Percentiles rank a stretch among this genome's conserved stretches.
phyloP scores from a whole-genome alignment of 148 eudicot species.

The Selenicereus undatus region DNA sequence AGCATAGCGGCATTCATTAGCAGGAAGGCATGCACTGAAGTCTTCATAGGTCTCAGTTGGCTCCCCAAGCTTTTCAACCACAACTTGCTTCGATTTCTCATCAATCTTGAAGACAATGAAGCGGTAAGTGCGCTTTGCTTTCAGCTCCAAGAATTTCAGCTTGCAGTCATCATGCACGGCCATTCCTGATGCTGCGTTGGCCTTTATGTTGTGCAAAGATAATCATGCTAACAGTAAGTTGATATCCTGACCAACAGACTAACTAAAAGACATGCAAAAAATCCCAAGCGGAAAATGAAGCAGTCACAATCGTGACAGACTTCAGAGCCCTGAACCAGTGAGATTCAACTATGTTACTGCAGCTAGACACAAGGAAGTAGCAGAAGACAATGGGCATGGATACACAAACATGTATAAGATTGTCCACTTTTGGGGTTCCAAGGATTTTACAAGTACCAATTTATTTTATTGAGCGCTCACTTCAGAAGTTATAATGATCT shows the following conservation, averaged over 20 bases:
- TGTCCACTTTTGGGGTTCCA: too few species aligned
- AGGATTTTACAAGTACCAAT: too few species aligned
- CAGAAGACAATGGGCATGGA: neutral
- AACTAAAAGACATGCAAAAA: neutral
- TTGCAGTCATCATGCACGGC: slow-evolving; percentile 94
- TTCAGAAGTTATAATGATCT: too few species aligned
- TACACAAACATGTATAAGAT: too few species aligned
- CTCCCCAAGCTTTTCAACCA: slow-evolving; percentile 83
- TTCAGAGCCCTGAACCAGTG: neutral
- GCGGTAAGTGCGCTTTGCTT: slow-evolving; percentile 75
- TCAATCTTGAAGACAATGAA: slow-evolving; percentile 79
- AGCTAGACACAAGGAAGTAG: neutral
- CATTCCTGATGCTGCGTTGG: slow-evolving; percentile 86
- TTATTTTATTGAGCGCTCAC: too few species aligned
- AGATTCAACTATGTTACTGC: neutral
- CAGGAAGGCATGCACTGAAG: slow-evolving; percentile 67
- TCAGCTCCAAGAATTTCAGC: slow-evolving; percentile 79
- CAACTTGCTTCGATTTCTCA: slow-evolving; percentile 69
- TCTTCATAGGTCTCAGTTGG: slow-evolving; percentile 64
- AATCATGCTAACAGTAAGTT: too few species aligned
- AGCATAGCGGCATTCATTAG: slow-evolving; percentile 76
- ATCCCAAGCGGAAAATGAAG: neutral
- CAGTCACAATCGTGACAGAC: neutral
- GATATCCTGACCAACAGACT: neutral
- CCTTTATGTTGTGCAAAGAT: slow-evolving; percentile 30